These are phyloP conservation scores for Mortierella sp. DNA, from an alignment of 371 early-diverging fungal genomes.

Conservation along the genomic window DNA sequence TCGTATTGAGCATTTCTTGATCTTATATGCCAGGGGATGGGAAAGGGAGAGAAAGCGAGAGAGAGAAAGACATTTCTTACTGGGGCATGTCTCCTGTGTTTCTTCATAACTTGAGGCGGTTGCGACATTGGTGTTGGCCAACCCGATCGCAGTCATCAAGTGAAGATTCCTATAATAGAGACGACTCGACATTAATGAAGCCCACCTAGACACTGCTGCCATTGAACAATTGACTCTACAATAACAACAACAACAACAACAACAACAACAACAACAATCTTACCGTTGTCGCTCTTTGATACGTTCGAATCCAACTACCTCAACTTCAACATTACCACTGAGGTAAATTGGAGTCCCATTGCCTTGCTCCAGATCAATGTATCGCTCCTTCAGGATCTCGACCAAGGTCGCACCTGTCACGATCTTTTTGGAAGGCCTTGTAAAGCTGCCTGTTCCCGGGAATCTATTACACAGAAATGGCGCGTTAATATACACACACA, in stretches of 20 bases:
- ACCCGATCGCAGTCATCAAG: conserved; percentile 40
- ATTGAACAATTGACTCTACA: too few species aligned
- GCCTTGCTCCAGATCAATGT: conserved; percentile 50
- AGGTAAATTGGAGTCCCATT: conserved; percentile 16
- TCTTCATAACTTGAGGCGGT: conserved; percentile 42
- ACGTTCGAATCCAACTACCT: conserved; percentile 85
- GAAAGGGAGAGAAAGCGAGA: neutral
- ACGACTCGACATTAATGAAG: neutral
- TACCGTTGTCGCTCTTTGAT: conserved; percentile 66
- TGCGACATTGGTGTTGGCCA: conserved; percentile 42
- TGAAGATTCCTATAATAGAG: conserved; percentile 31
- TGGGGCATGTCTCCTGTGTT: conserved; percentile 50
- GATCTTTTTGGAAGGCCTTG: conserved; percentile 69
- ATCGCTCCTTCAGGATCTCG: conserved; percentile 64
- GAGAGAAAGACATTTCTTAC: conserved; percentile 13
- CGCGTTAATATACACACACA: neutral
- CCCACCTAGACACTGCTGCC: too few species aligned
- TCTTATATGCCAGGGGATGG: neutral
- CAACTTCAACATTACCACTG: conserved; percentile 66
- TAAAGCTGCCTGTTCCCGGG: conserved; percentile 80
- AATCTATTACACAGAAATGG: conserved; percentile 30
- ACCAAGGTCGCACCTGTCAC: conserved; percentile 62
- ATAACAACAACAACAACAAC: too few species aligned
- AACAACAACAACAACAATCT: neutral
- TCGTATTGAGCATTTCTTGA: too few species aligned